Evolutionary conservation across 805 yeast species (phyloP), one percentile per base, ranked within the genome.

Genomic region (Metschnikowia gruessii): DNA sequence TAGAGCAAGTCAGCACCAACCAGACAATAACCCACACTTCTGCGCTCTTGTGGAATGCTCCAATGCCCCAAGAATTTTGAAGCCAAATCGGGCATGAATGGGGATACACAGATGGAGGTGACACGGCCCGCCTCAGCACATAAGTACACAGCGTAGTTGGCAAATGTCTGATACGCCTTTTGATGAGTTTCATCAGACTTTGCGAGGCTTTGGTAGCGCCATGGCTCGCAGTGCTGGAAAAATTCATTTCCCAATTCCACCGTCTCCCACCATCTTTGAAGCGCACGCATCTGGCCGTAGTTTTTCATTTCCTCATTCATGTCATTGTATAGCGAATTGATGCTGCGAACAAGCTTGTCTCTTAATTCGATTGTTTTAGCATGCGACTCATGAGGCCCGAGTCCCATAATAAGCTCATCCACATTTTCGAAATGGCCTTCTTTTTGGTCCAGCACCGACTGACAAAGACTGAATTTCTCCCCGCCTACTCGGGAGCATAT

Each of bases 111-210:
- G 7, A 92, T 81, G 1, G 92, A 74, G 10, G 78, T 57, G 0
- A 87, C 75, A 46, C 98, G 74, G 13, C 83, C 73, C 0, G 81
- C 75, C 55, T 92, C 98, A 8, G 87, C 77, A 0, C 88, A 84
- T 8, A 78, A 58, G 50, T 77, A 81, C 2, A 91, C 79, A 12
- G 81, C 75, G 37, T 75, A 66, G 61, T 82, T 85, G 37, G 65
- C 19, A 65, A 53, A 37, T 24, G 38, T 28, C 34, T 34, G 48
- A 35, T 33, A 35, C 35, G 31, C 47, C 42, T 46, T 33, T 39
- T 43, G 17, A 32, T 18, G 53, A 51, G 6, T 33, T n/a, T 38
- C 48, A 6, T 22, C 48, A 28, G 31, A 12, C n/a, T 33, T 18
- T 12, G 61, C 31, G 16, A 16, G 26, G 62, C 5, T 69, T 18